These are phyloP conservation scores for Tolypocladium tundrense DNA, from an alignment of 2,329 filamentous ascomycete genomes.

Conservation along the genomic window DNA sequence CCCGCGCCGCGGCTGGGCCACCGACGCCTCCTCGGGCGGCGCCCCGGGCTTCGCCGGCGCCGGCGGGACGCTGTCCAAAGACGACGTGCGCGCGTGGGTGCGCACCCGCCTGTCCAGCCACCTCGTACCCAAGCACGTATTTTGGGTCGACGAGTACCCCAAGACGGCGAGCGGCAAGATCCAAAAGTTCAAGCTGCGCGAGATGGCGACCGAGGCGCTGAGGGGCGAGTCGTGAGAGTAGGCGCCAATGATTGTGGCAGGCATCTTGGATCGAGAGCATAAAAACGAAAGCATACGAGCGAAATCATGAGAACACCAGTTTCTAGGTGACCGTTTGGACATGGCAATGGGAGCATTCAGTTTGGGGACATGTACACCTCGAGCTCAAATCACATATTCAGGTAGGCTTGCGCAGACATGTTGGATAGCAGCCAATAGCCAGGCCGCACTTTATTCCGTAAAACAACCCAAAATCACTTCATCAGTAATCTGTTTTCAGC, in stretches of 20 bases:
- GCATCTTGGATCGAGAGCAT: neutral
- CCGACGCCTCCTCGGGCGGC: conserved; percentile 9
- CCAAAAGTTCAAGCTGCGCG: conserved; percentile 80
- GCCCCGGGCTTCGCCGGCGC: conserved; percentile 3
- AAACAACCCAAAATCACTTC: neutral
- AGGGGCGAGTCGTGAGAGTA: neutral
- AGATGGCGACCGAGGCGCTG: conserved; percentile 41
- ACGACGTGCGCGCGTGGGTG: conserved; percentile 64
- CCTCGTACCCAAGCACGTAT: conserved; percentile 82
- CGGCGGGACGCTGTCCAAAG: conserved; percentile 32
- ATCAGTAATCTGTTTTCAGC: neutral
- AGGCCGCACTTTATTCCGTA: neutral
- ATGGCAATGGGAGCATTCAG: neutral
- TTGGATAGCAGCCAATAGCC: neutral
- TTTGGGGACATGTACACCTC: neutral
- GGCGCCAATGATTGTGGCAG: too few relatives aligned
- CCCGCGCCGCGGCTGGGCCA: conserved; percentile 20
- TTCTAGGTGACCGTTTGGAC: neutral
- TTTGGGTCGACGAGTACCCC: conserved; percentile 75
- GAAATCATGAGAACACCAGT: too few relatives aligned
- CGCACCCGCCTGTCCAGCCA: conserved; percentile 56
- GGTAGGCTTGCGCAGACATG: neutral
- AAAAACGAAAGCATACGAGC: too few relatives aligned
- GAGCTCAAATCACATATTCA: neutral
- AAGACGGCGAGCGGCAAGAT: conserved; percentile 97